phyloP scores from a whole-genome alignment of 2,329 filamentous ascomycete genomes.

The Aspergillus terreus region DNA sequence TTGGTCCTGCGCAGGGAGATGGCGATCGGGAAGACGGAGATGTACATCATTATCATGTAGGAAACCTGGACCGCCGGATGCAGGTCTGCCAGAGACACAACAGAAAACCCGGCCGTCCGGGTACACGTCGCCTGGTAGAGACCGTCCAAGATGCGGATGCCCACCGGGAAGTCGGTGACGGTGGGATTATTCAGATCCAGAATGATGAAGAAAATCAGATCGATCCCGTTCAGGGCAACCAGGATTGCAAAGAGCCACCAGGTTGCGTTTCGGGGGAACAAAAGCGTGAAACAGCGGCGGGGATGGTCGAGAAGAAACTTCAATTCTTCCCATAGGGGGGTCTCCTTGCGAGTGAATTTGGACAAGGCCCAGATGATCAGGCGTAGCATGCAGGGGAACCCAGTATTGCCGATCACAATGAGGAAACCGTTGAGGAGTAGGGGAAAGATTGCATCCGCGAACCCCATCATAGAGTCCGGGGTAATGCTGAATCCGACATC shows the following conservation, averaged over 20 bases:
- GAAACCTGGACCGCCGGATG: slow-evolving; percentile 93
- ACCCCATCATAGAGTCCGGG: slow-evolving; percentile 87
- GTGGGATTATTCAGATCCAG: slow-evolving; percentile 39
- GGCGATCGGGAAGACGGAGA: slow-evolving; percentile 92
- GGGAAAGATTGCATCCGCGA: slow-evolving; percentile 68
- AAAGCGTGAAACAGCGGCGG: slow-evolving; percentile 85
- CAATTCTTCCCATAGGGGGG: slow-evolving; percentile 77
- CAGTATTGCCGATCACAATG: slow-evolving; percentile 88
- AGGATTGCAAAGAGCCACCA: slow-evolving; percentile 92
- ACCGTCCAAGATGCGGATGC: slow-evolving; percentile 71
- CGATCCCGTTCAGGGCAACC: slow-evolving; percentile 72
- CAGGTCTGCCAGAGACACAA: slow-evolving; percentile 69
- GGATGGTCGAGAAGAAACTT: slow-evolving; percentile 87
- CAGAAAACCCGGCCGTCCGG: slow-evolving; percentile 83
- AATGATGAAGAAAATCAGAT: slow-evolving; percentile 76
- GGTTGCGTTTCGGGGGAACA: slow-evolving; percentile 81
- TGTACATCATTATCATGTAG: slow-evolving; percentile 99
- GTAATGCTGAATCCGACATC: slow-evolving; percentile 88
- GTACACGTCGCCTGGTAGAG: slow-evolving; percentile 88
- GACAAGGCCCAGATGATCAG: slow-evolving; percentile 82
- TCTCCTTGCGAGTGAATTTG: slow-evolving; percentile 59
- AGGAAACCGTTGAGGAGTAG: slow-evolving; percentile 76
- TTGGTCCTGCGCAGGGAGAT: slow-evolving; percentile 92
- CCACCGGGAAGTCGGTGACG: not conserved
- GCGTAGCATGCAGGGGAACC: slow-evolving; percentile 86